A percentile compares a stretch with the other conserved stretches of the same genome.
Conservation (phyloP, 2,329 filamentous ascomycete species). For the Drechslerella coelobrocha region DNA sequence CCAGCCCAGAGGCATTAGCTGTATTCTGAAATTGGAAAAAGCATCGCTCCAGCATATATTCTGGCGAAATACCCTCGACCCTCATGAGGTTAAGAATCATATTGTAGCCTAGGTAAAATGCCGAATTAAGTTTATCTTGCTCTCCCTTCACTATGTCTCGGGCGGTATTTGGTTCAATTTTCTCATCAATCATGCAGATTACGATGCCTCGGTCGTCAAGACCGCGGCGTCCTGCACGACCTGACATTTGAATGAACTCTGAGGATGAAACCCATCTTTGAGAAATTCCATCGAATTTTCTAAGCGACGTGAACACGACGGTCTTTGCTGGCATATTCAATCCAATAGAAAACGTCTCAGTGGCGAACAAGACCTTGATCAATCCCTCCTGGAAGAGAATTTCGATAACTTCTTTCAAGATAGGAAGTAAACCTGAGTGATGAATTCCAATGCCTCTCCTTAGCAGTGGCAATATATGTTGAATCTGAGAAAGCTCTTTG, state of each 20-base stretch:
- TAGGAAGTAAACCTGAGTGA: slow-evolving; percentile 92
- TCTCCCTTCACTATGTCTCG: slow-evolving; percentile 95
- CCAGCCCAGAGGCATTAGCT: slow-evolving; percentile 80
- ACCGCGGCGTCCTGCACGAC: slow-evolving; percentile 92
- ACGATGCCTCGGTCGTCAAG: slow-evolving; percentile 97
- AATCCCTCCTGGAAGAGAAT: slow-evolving; percentile 97
- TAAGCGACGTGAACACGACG: slow-evolving; percentile 96
- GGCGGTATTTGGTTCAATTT: slow-evolving; percentile 92
- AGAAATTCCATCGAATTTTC: slow-evolving; percentile 87
- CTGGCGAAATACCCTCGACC: slow-evolving; percentile 98
- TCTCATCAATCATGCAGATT: slow-evolving; percentile 99
- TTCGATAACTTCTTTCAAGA: slow-evolving; percentile 97
- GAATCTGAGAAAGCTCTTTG: slow-evolving; percentile 84
- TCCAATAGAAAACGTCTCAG: slow-evolving; percentile 97
- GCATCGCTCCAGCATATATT: slow-evolving; percentile 98
- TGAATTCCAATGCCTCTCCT: slow-evolving; percentile 94
- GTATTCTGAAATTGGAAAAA: slow-evolving; percentile 99
- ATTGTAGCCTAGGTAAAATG: slow-evolving; percentile 97
- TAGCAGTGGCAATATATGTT: slow-evolving; percentile 85
- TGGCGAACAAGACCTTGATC: slow-evolving; percentile 97
- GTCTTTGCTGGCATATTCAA: slow-evolving; percentile 99
- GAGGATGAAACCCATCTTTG: slow-evolving; percentile 87
- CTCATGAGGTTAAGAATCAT: slow-evolving; percentile 97
- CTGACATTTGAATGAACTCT: slow-evolving; percentile 99
- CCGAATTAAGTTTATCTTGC: slow-evolving; percentile 95